A percentile compares a stretch with the other conserved stretches of the same genome.
phyloP scores from a whole-genome alignment of 768 basidiomycete genomes.

The Lactifluus subvellereus region DNA sequence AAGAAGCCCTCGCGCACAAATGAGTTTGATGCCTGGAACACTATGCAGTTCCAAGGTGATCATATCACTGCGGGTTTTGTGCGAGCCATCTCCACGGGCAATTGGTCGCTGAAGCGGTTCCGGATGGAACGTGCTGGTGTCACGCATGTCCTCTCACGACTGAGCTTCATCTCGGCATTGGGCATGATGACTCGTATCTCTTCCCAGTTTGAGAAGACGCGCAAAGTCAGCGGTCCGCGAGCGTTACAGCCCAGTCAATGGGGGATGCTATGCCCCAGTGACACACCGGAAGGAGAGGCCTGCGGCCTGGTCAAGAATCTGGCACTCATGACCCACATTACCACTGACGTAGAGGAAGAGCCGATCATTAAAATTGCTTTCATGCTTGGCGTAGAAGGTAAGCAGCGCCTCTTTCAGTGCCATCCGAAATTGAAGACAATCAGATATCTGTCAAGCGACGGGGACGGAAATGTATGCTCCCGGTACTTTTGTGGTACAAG shows the following conservation, averaged over 20 bases:
- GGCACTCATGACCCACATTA: constrained; percentile 99
- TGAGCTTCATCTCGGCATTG: constrained; percentile 94
- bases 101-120: constrained; percentile 98
- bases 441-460: constrained; percentile 86
- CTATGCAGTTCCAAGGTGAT: constrained; percentile 94
- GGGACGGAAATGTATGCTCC: constrained; percentile 95
- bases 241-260: constrained; percentile 98
- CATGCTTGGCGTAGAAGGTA: constrained; percentile 97
- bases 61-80: constrained; percentile 94
- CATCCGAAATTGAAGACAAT: not conserved
- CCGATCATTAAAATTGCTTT: constrained; percentile 85
- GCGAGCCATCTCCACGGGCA: constrained; percentile 96
- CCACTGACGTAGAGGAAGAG: constrained; percentile 95
- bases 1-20: constrained; percentile 93
- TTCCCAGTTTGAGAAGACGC: constrained; percentile 98
- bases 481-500: constrained; percentile 89
- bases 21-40: constrained; percentile 92
- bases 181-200: constrained; percentile 99
- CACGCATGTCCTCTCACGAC: constrained; percentile 91
- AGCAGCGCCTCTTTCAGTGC: constrained; percentile 23
- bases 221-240: constrained; percentile 96
- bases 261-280: constrained; percentile 97
- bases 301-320: constrained; percentile 98
- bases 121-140: constrained; percentile 99
- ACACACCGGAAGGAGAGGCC: constrained; percentile 99